These are phyloP conservation scores for Extremus antarcticus DNA, from an alignment of 495 filamentous ascomycete genomes.

Conservation along the genomic window DNA sequence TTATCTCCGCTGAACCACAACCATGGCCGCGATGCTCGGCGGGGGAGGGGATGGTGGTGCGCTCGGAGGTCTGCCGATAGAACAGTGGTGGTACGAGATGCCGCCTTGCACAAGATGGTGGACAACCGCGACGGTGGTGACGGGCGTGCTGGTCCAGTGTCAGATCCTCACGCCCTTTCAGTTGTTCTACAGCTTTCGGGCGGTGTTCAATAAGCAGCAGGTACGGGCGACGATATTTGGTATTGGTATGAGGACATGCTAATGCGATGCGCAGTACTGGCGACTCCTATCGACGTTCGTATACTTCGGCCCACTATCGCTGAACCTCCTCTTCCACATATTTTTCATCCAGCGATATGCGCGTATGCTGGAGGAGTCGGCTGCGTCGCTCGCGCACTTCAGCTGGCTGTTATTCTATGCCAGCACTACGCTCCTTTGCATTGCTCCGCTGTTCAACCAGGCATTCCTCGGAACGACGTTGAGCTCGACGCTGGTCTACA, in stretches of 20 bases:
- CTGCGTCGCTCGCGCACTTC: constrained; percentile 84
- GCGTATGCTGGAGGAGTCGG: constrained; percentile 86
- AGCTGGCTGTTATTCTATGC: constrained; percentile 87
- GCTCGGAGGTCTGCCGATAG: constrained; percentile 66
- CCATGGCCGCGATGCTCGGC: constrained; percentile 60
- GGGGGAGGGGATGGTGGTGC: constrained; percentile 28
- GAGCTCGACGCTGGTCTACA: constrained; percentile 88
- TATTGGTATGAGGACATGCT: not conserved
- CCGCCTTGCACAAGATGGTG: constrained; percentile 90
- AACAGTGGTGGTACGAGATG: constrained; percentile 98
- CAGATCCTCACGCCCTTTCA: constrained; percentile 82
- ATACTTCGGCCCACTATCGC: constrained; percentile 88
- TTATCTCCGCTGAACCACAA: not conserved
- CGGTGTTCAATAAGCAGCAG: constrained; percentile 83
- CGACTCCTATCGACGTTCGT: constrained; percentile 87
- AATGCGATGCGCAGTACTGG: constrained; percentile 61
- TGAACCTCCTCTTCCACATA: constrained; percentile 95
- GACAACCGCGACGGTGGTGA: constrained; percentile 84
- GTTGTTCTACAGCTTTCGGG: constrained; percentile 90
- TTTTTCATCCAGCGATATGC: constrained; percentile 98
- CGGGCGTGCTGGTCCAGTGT: constrained; percentile 87
- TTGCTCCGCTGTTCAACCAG: constrained; percentile 77
- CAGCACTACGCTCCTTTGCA: constrained; percentile 57
- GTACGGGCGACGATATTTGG: constrained; percentile 33
- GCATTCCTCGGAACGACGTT: constrained; percentile 86